phyloP scores from a whole-genome alignment of 75 land plant genomes.

The Larix kaempferi region DNA sequence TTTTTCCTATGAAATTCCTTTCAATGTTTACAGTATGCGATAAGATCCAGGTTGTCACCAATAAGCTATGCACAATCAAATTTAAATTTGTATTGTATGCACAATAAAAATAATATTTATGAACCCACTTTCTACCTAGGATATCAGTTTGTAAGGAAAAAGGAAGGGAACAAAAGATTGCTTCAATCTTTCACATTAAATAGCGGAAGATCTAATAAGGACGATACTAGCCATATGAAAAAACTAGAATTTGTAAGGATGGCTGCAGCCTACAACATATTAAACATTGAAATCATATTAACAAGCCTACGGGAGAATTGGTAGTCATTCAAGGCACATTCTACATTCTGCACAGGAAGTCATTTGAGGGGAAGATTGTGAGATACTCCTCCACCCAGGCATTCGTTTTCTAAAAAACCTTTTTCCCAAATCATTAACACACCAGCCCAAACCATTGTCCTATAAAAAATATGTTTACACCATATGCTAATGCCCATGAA shows the following conservation, averaged over 20 bases:
- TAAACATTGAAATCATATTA: background rate
- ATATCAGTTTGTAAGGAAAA: background rate
- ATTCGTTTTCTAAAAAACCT: too few species aligned
- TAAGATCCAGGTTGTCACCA: background rate
- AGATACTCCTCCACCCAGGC: too few species aligned
- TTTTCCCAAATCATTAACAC: too few species aligned
- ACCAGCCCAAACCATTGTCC: too few species aligned
- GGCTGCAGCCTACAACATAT: background rate
- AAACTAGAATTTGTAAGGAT: too few species aligned
- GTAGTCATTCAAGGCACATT: background rate
- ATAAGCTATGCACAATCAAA: background rate
- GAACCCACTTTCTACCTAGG: background rate
- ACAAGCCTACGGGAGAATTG: conserved; percentile 10
- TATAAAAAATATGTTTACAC: too few species aligned
- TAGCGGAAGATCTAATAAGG: background rate
- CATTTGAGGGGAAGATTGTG: too few species aligned
- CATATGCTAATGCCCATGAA: too few species aligned
- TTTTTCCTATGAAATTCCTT: too few species aligned
- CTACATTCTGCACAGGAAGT: background rate
- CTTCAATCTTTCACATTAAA: background rate
- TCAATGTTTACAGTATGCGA: too few species aligned
- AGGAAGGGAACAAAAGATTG: background rate
- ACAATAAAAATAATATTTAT: too few species aligned
- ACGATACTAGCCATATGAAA: too few species aligned
- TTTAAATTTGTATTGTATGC: background rate